A percentile compares a stretch with the other conserved stretches of the same genome.
Evolutionary conservation across 371 early-diverging fungal species (phyloP).

Genomic region (Rhizopus microsporus): DNA sequence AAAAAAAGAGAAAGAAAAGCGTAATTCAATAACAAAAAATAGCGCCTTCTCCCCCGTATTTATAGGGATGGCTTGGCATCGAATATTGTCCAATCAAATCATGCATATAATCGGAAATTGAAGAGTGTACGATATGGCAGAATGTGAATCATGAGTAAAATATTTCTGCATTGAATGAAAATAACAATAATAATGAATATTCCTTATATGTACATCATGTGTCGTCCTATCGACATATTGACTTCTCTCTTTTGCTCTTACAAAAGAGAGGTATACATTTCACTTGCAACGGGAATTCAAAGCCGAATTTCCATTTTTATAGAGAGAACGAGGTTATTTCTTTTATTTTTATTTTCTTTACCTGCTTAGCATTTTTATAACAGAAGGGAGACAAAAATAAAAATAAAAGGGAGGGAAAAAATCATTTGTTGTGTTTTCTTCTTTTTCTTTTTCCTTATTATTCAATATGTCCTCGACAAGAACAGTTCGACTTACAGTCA

Average conservation of each 20-base stretch:
- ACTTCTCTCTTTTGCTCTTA: no score
- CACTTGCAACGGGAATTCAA: no score
- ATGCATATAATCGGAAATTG: no score
- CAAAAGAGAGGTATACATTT: no score
- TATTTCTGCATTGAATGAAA: no score
- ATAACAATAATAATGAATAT: no score
- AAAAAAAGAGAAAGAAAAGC: background rate
- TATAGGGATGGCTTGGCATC: slow-evolving; percentile 25
- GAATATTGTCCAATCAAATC: slow-evolving; percentile 15
- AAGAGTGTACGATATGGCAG: no score
- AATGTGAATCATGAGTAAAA: no score
- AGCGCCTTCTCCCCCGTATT: slow-evolving; percentile 9
- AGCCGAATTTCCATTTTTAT: no score
- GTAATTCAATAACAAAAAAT: slow-evolving; percentile 4
- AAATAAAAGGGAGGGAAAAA: background rate
- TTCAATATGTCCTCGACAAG: slow-evolving; percentile 37
- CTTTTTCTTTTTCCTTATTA: slow-evolving; percentile 1
- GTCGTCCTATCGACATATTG: slow-evolving; percentile 26
- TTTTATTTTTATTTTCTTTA: slow-evolving; percentile 39
- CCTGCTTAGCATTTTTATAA: slow-evolving; percentile 40
- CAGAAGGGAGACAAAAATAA: slow-evolving; percentile 8
- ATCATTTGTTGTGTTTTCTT: slow-evolving; percentile 7
- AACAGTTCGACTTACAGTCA: slow-evolving; percentile 61
- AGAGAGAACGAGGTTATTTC: slow-evolving; percentile 6
- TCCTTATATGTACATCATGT: no score